Evolutionary conservation across 2,329 filamentous ascomycete species (phyloP), one percentile per base, ranked within the genome.

Genomic region (Ceratocystis albifundus): DNA sequence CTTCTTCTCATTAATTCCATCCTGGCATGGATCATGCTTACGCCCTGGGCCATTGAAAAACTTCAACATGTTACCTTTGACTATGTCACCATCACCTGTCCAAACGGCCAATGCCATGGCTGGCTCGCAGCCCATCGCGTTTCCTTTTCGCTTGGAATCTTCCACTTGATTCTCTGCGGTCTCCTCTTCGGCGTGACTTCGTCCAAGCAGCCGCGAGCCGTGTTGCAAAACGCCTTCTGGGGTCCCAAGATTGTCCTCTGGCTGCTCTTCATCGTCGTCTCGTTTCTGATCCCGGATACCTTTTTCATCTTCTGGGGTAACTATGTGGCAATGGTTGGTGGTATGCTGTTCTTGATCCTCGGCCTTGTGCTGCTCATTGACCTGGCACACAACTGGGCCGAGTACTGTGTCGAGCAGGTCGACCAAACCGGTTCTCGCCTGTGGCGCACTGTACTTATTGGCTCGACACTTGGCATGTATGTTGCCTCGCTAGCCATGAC

Each of bases 201-300:
- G 61, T 94, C 92, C 28, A 94, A 89, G 75, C 89, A 96, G 74
- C 88, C 88, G 57, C 88, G 94, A 70, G 92, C 94, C 1, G 83
- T 85, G 20, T 83, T 99, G 65, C 94, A 99, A 74, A 99, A 99
- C 77, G 94, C 93, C n/a, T 99, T 90, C 77, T 99, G 94, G 94
- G 94, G 92, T 1, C 94, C 94, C 59, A 99, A 99, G 78, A 82
- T 99, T 67, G 84, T 96, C 68, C 84, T 86, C 64, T 99, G 94
- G 94, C 74, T 96, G 62, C 85, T 81, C 15, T 84, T 97, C 70
- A 86, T 97, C 68, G 89, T 96, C 68, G 74, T 96, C 67, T 96
- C 92, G 30, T 99, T 97, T 80, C 84, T 99, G 72, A 96, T 99
- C 67, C 94, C 94, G 17, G 93, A 99, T 73, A 80, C 80, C 32